Percentiles rank a stretch among this genome's conserved stretches.
Conservation (phyloP, 1,139 yeast genomes). For the Debaryomycetaceae sp. region DNA sequence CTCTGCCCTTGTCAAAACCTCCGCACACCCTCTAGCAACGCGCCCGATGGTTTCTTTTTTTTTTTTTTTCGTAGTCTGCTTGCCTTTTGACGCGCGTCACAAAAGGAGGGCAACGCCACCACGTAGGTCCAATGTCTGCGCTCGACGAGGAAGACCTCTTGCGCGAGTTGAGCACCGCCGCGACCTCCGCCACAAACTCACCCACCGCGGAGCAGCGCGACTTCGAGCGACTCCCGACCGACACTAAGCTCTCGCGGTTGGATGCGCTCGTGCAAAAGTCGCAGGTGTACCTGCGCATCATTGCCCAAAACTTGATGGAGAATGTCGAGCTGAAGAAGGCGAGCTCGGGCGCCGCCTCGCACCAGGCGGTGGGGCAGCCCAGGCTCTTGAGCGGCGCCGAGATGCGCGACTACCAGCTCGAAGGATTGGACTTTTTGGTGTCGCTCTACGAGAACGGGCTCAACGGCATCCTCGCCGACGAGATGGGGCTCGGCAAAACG, state of each 20-base stretch:
- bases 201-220: slow-evolving; percentile 27
- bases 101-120: no score
- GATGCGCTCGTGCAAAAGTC: slow-evolving; percentile 76
- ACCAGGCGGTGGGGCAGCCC: slow-evolving; percentile 48
- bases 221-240: slow-evolving; percentile 37
- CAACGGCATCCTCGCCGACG: slow-evolving; percentile 94
- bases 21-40: no score
- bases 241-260: slow-evolving; percentile 54
- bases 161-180: no score
- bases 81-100: no score
- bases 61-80: no score
- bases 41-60: no score
- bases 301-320: slow-evolving; percentile 68
- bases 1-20: no score
- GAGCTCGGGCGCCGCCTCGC: slow-evolving; percentile 1
- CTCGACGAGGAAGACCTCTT: no score
- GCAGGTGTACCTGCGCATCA: slow-evolving; percentile 76
- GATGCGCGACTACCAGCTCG: slow-evolving; percentile 80
- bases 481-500: slow-evolving; percentile 95
- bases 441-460: slow-evolving; percentile 89
- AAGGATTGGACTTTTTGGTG: slow-evolving; percentile 86
- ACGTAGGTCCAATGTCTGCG: no score
- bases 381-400: slow-evolving; percentile 58
- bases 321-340: slow-evolving; percentile 20
- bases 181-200: slow-evolving; percentile 3